Evolutionary conservation across 208 protist species (phyloP), one percentile per base, ranked within the genome.

Genomic region (Entamoeba dispar): DNA sequence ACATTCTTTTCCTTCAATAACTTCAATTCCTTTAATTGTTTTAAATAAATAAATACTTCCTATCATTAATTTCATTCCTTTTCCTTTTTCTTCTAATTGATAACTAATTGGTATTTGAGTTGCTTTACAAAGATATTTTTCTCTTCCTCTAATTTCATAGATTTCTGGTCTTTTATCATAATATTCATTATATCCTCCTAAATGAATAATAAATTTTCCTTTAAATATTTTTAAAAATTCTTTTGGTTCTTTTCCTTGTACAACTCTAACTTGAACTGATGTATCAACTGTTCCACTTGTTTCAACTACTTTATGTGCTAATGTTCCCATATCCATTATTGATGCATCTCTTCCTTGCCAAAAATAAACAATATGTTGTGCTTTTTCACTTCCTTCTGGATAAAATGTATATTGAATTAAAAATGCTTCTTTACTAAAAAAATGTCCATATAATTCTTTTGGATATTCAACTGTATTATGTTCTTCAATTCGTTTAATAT

Each of bases 311-410:
- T 69, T 69, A 27, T 69, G 55, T 50, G 92, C 92, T 27, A 50
- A 92, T 90, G 92, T 90, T 93, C 92, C 92, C 86, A 92, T 91
- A 92, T 93, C 92, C 49, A 92, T 90, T 90, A 50, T 0, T 27
- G 92, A 92, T 27, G 51, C 49, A 90, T 93, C 92, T 93, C 92
- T 93, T 77, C 92, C 92, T 91, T 93, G 92, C 92, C 92, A 93
- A 27, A 93, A 92, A 90, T 92, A 93, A n/a, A 93, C 2, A 27
- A 93, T 92, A 1, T 92, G 91, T 69, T 69, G 55, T 8, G 55
- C 55, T 27, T 69, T 69, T 27, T 69, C 55, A 27, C 19, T n/a
- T 15, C 22, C 22, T 69, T 69, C 55, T n/a, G 55, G 55, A 15
- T n/a, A 69, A 27, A 69, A 69, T 69, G 55, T 69, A 27, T 69